Evolutionary conservation across 805 yeast species (phyloP).

Genomic region (Candida nitratophila): DNA sequence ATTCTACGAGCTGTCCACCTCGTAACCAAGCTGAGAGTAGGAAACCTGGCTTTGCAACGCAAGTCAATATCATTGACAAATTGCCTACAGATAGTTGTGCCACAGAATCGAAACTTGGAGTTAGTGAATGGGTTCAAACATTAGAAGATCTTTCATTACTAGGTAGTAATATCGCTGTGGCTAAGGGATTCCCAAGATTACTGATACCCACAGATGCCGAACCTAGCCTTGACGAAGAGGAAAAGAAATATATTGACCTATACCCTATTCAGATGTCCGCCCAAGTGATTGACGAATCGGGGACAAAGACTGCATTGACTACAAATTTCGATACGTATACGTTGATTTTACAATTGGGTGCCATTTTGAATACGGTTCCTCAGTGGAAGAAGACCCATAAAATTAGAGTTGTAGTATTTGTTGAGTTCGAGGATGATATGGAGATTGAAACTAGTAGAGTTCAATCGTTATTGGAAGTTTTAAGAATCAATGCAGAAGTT

Average conservation of each 20-base stretch:
- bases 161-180: constrained; percentile 90
- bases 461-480: constrained; percentile 53
- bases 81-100: constrained; percentile 64
- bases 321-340: constrained; percentile 96
- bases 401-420: constrained; percentile 82
- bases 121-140: constrained; percentile 85
- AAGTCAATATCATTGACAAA: constrained; percentile 14
- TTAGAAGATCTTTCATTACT: constrained; percentile 84
- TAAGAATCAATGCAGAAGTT: constrained; percentile 81
- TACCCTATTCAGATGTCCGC: constrained; percentile 98
- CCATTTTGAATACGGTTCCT: constrained; percentile 87
- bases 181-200: constrained; percentile 72
- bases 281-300: constrained; percentile 56
- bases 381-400: constrained; percentile 78
- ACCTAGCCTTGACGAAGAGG: constrained; percentile 19
- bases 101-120: constrained; percentile 59
- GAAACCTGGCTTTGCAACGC: constrained; percentile 14
- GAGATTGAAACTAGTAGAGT: constrained; percentile 64
- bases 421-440: constrained; percentile 67
- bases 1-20: constrained; percentile 7
- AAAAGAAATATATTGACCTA: constrained; percentile 64
- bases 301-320: constrained; percentile 60
- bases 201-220: constrained; percentile 50
- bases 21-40: constrained; percentile 19
- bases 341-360: constrained; percentile 86